A percentile compares a stretch with the other conserved stretches of the same genome.
phyloP scores from a whole-genome alignment of 352 stramenopile genomes.

The Paralagenidium karlingii region DNA sequence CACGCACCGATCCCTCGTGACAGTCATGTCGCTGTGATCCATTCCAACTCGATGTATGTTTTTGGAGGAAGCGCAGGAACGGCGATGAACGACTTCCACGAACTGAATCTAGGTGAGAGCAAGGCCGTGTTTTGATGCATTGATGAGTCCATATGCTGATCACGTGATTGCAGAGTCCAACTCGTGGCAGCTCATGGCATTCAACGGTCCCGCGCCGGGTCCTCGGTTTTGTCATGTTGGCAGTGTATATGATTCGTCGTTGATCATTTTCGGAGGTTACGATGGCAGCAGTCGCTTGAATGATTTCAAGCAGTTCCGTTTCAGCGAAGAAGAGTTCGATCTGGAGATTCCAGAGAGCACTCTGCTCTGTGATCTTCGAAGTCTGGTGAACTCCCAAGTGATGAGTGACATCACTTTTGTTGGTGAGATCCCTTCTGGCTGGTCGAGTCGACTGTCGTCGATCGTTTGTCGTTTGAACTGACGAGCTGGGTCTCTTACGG shows the following conservation, averaged over 20 bases:
- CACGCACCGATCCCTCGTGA: constrained; percentile 90
- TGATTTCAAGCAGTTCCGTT: constrained; percentile 90
- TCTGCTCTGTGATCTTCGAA: constrained; percentile 53
- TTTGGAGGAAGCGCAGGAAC: constrained; percentile 92
- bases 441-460: too few relatives aligned
- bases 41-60: constrained; percentile 91
- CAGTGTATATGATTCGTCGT: constrained; percentile 81
- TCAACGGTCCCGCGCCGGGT: constrained; percentile 68
- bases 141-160: background rate
- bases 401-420: constrained; percentile 85
- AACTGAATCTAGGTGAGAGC: constrained; percentile 72
- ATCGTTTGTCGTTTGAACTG: too few relatives aligned
- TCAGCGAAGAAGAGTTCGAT: constrained; percentile 66
- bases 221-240: constrained; percentile 96
- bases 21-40: constrained; percentile 91
- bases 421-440: constrained; percentile 19
- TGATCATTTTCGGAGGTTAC: constrained; percentile 95
- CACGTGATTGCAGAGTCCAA: constrained; percentile 34
- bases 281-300: constrained; percentile 92
- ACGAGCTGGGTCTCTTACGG: background rate
- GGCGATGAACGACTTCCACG: constrained; percentile 97
- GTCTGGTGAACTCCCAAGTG: constrained; percentile 72
- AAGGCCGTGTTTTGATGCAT: background rate
- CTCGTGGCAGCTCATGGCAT: constrained; percentile 60
- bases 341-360: constrained; percentile 79